phyloP scores from a whole-genome alignment of 2,329 filamentous ascomycete genomes.

The Drechslerella stenobrocha region DNA sequence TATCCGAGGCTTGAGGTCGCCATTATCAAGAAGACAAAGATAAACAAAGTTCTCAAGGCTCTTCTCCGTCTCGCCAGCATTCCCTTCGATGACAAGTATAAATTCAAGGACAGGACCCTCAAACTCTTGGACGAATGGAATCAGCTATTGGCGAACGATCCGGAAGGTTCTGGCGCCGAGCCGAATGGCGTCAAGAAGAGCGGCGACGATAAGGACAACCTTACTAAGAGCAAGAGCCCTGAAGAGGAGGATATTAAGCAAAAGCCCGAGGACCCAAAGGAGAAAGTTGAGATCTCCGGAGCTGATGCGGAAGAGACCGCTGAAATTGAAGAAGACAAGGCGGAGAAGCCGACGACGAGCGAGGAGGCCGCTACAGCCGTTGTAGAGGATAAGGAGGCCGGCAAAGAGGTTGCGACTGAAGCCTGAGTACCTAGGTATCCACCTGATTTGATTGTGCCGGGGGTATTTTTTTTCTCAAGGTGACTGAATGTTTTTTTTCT shows the following conservation, averaged over 20 bases:
- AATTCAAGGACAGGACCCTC: constrained; percentile 83
- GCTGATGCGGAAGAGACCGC: constrained; percentile 41
- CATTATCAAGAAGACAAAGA: constrained; percentile 90
- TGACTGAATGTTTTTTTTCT: not conserved
- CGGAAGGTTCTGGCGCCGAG: constrained; percentile 54
- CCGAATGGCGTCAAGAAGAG: constrained; percentile 51
- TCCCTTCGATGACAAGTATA: constrained; percentile 82
- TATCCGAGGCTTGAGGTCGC: constrained; percentile 78
- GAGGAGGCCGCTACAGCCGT: constrained; percentile 20
- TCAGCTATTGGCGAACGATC: constrained; percentile 67
- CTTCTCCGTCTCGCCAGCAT: constrained; percentile 86
- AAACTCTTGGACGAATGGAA: constrained; percentile 86
- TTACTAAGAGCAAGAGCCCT: constrained; percentile 36
- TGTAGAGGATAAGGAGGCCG: constrained; percentile 9
- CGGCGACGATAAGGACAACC: constrained; percentile 51
- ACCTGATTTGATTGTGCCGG: not conserved
- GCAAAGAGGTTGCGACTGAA: constrained; percentile 37
- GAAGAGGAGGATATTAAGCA: constrained; percentile 53
- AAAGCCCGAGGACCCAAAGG: constrained; percentile 48
- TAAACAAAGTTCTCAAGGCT: constrained; percentile 96
- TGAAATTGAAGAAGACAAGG: constrained; percentile 15
- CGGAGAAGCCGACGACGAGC: constrained; percentile 22
- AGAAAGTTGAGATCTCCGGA: constrained; percentile 41
- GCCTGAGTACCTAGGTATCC: constrained; percentile 16
- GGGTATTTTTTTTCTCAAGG: not conserved